phyloP scores from a whole-genome alignment of 2,329 filamentous ascomycete species.

The Lasiodiplodia sp. region DNA sequence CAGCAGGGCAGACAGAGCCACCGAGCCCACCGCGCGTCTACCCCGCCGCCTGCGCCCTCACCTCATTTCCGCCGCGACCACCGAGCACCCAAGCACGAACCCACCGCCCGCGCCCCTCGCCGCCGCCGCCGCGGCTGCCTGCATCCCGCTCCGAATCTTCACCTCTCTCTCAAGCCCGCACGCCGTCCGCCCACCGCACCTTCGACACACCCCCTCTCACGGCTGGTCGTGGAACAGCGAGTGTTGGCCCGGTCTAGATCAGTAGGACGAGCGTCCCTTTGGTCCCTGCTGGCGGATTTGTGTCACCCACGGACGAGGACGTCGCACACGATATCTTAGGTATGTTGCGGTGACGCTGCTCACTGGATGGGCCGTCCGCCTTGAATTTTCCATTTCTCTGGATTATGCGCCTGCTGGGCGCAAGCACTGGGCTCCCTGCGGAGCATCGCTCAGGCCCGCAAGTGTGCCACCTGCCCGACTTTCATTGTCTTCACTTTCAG shows the following conservation, averaged over 20 bases:
- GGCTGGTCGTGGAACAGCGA: constrained; percentile 26
- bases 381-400: constrained; percentile 28
- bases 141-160: constrained; percentile 18
- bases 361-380: constrained; percentile 27
- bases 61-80: constrained; percentile 27
- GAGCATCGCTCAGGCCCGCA: constrained; percentile 8
- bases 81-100: constrained; percentile 14
- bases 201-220: constrained; percentile 5
- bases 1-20: constrained; percentile 15
- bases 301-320: constrained; percentile 30
- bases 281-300: constrained; percentile 24
- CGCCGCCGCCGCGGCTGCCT: constrained; percentile 2
- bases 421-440: constrained; percentile 24
- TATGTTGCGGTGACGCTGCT: constrained; percentile 28
- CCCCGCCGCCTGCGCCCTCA: constrained; percentile 24
- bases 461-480: constrained; percentile 6
- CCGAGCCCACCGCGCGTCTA: constrained; percentile 23
- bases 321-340: constrained; percentile 30
- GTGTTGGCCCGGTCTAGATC: constrained; percentile 20
- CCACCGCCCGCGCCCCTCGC: constrained; percentile 18
- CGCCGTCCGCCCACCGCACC: not conserved
- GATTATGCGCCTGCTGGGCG: constrained; percentile 26
- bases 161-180: not conserved
- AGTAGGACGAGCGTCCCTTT: constrained; percentile 20
- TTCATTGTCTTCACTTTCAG: constrained; percentile 27